Evolutionary conservation across 805 yeast genomes (phyloP).

Genomic region (Metschnikowia similis): DNA sequence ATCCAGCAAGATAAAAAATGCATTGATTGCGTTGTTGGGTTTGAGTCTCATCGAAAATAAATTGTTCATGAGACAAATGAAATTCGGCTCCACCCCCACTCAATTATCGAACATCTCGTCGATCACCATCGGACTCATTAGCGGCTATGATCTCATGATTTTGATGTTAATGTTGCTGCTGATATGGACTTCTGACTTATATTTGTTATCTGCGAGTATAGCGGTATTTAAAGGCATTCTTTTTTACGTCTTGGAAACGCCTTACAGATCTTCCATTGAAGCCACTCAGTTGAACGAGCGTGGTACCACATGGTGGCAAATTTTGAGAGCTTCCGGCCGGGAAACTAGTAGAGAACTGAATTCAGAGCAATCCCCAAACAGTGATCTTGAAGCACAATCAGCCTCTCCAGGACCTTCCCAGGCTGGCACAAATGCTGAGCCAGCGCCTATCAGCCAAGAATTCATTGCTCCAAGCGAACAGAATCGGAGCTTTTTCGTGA

Average conservation of each 20-base stretch:
- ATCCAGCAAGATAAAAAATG: constrained; percentile 32
- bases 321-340: constrained; percentile 54
- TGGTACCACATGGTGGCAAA: constrained; percentile 60
- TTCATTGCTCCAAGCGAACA: background rate
- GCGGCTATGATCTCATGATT: constrained; percentile 68
- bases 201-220: constrained; percentile 63
- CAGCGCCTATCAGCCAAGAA: background rate
- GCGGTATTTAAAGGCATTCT: constrained; percentile 66
- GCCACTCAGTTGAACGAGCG: constrained; percentile 71
- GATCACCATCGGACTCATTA: constrained; percentile 52
- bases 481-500: constrained; percentile 22
- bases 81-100: constrained; percentile 71
- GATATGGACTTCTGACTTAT: constrained; percentile 48
- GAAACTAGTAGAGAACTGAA: background rate
- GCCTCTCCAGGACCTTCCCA: background rate
- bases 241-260: constrained; percentile 69
- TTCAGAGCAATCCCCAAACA: constrained; percentile 17
- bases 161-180: constrained; percentile 59
- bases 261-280: constrained; percentile 64
- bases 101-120: constrained; percentile 64
- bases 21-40: constrained; percentile 43
- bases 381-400: constrained; percentile 14
- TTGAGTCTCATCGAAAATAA: constrained; percentile 48
- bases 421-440: background rate
- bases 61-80: constrained; percentile 65